Base-by-base conservation (phyloP, 306 rosid species). In the Coriaria nepalensis region DNA sequence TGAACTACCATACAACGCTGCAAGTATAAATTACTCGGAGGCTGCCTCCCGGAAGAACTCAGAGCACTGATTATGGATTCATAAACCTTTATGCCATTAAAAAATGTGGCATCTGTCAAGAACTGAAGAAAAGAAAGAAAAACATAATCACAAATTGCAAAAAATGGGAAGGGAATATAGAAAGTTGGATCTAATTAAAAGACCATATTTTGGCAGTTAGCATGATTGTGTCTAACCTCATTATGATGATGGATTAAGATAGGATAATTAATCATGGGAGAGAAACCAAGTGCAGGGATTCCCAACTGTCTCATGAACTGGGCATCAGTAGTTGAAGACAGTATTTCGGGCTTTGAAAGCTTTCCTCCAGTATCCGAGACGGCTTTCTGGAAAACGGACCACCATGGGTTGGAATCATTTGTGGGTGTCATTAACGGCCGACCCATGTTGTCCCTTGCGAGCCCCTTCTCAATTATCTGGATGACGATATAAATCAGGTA, bases 171-270 rank as follows among this genome's bases (percentile, higher is more conserved):
- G 49, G 14, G 32, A 39, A 14, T 11, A 40, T 11, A 40, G 32
- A 42, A 53, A 53, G 15, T 10, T 32, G 14, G 46, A 40, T n/a
- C 10, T 9, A 2, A 33, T 12, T 46, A 53, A 58, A 53, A 47
- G 3, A 20, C 29, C 32, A 29, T 55, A 37, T n/a, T n/a, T n/a
- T n/a, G n/a, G n/a, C n/a, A n/a, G n/a, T n/a, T n/a, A n/a, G n/a
- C n/a, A n/a, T n/a, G n/a, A n/a, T n/a, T n/a, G n/a, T n/a, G n/a
- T 56, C 37, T 40, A 50, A 83, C 95, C 94, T 90, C 98, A 8
- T 90, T 81, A 68, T 81, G 95, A n/a, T 90, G 95, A 61, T 85
- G 97, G 60, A 75, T 81, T 69, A 90, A 68, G 82, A 90, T 63
- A n/a, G 95, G 95, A 58, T 92, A 81, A 54, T 90, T 77, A 43